phyloP scores from a whole-genome alignment of 441 rosid genomes.

The Populus hybrid region DNA sequence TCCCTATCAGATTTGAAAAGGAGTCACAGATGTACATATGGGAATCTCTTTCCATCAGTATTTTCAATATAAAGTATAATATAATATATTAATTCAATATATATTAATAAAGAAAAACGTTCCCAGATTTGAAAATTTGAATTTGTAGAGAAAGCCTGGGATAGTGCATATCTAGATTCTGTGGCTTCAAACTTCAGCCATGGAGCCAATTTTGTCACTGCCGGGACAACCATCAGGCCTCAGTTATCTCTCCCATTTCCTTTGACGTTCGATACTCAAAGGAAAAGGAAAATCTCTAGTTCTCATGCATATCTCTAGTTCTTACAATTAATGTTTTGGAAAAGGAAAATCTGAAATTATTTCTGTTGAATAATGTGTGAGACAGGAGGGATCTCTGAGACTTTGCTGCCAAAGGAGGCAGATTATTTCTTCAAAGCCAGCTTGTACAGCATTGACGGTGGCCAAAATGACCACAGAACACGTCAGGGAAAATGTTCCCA shows the following conservation, averaged over 20 bases:
- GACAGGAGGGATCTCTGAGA: constrained; percentile 44
- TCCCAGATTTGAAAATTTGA: not conserved
- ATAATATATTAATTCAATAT: no score
- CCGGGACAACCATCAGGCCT: constrained; percentile 73
- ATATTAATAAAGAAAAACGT: no score
- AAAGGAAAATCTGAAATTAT: constrained; percentile 31
- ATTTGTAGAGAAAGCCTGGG: constrained; percentile 29
- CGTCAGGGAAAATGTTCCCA: constrained; percentile 58
- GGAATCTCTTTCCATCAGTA: no score
- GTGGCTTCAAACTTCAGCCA: constrained; percentile 72
- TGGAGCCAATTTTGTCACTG: constrained; percentile 84
- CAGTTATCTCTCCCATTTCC: constrained; percentile 59
- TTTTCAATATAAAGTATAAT: no score
- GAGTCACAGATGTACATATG: no score
- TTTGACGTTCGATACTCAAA: constrained; percentile 48
- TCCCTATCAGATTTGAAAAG: no score
- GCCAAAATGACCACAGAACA: constrained; percentile 58
- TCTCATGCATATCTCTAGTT: no score
- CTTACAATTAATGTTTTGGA: constrained; percentile 44
- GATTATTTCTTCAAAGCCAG: constrained; percentile 47
- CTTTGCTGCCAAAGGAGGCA: constrained; percentile 45
- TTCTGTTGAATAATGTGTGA: no score
- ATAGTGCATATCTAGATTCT: constrained; percentile 56
- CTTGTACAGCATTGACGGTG: constrained; percentile 70
- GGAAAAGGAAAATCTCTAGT: not conserved